Base-by-base conservation (phyloP, 176 grass and related monocot genomes). In the Typha latifolia region DNA sequence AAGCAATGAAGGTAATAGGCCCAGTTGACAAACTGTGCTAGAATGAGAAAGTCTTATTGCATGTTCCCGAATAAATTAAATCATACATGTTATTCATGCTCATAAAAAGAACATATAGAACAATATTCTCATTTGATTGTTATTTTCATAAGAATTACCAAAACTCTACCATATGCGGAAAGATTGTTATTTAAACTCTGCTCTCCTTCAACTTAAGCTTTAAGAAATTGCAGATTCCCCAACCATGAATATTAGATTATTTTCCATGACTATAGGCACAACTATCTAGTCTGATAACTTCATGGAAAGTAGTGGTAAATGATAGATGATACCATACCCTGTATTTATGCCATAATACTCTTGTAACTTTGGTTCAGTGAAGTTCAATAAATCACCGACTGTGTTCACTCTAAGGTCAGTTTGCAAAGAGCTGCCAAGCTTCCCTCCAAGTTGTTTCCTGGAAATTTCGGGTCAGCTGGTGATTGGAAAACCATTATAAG, bases 391-490 rank as follows among this genome's bases (percentile, higher is more conserved):
- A 78, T 92, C 88, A 64, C 93, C 85, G 69, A 97, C 71, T 72
- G 85, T 92, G 14, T 89, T 71, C 3, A 92, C 62, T 79, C 85
- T 78, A 72, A 97, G 88, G 77, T 97, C 81, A 43, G 74, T 82
- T 78, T 89, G 83, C 72, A 97, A 76, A 26, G 93, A 92, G 70
- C 69, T 92, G 68, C 93, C 93, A 72, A 97, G 85, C 78, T 97
- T 97, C 50, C 93, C 93, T 63, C 93, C 93, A 55, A 97, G 82
- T 77, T 92, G 88, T 72, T 97, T 97, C 93, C 93, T 97, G 77
- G n/a, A 81, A 18, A 72, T 70, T 67, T 63, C 62, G 10, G 18
- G 15, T 20, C 19, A 57, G 3, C 20, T 57, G 16, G 52, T 57
- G 52, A 57, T 18, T 4, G 52, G 14, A 56, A 56, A 20, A 56